phyloP scores from a whole-genome alignment of 1,284 basidiomycete species.

The Jaminaea rosea region DNA sequence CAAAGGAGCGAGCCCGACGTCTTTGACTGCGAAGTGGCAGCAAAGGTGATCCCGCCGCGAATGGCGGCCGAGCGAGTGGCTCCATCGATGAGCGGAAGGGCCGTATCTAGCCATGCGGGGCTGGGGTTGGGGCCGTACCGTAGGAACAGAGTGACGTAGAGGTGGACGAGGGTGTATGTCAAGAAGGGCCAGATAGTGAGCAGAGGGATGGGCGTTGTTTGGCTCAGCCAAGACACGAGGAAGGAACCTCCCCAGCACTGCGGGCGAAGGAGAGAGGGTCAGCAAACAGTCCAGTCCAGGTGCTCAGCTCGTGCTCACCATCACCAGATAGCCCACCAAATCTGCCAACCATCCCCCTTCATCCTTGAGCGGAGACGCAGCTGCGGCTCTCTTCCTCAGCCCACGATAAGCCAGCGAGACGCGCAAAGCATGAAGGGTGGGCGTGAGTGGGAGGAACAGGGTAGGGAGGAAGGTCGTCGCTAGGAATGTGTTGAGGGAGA shows the following conservation, averaged over 20 bases:
- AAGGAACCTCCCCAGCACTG: constrained; percentile 34
- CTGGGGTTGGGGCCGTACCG: constrained; percentile 8
- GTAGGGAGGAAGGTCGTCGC: constrained; percentile 20
- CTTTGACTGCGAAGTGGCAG: constrained; percentile 11
- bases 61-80: constrained; percentile 26
- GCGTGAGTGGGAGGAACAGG: constrained; percentile 24
- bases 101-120: constrained; percentile 19
- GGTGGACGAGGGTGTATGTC: constrained; percentile 32
- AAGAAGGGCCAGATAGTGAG: constrained; percentile 24
- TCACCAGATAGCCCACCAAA: constrained; percentile 31
- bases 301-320: constrained; percentile 11
- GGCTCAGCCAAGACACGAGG: constrained; percentile 22
- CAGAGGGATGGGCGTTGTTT: constrained; percentile 25
- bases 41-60: constrained; percentile 20
- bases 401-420: constrained; percentile 27
- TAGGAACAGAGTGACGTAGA: constrained; percentile 7
- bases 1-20: constrained; percentile 18
- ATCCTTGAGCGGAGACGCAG: background rate
- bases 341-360: constrained; percentile 12
- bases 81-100: constrained; percentile 26
- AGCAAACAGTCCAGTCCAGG: too few relatives aligned
- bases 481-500: constrained; percentile 18
- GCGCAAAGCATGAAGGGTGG: constrained; percentile 26
- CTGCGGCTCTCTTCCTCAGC: constrained; percentile 12
- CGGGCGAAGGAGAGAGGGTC: background rate